Evolutionary conservation across 1,284 basidiomycete genomes (phyloP), one percentile per base, ranked within the genome.

Genomic region (Anthracocystis walkeri): DNA sequence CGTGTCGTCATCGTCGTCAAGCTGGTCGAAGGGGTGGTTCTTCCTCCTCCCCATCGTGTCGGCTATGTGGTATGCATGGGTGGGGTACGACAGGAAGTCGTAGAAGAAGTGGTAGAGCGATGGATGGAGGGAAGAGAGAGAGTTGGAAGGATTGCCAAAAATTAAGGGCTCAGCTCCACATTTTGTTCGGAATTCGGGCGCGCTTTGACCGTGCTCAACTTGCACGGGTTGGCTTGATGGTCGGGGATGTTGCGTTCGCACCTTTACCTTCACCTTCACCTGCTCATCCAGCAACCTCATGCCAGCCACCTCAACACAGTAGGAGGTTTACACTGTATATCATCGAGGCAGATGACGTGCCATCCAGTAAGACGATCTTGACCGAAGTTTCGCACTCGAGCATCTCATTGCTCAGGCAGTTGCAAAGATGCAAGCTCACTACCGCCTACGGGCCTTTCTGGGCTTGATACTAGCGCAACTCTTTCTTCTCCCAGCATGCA

Each of bases 1-100:
- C 23, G 90, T 61, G 23, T 82, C 65, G 2, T 77, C 77, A 23
- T 79, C 78, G 29, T 90, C 78, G 14, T 90, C 78, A 11, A 20
- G 23, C 42, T 63, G 50, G 29, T 56, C 42, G 54, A 31, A 27
- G 4, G 55, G 51, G 38, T 48, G 69, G 65, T 25, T 66, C 70
- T 54, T 77, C 76, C 44, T 82, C 83, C 38, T 82, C 81, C 12
- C 86, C 85, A 31, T 67, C 38, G 31, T 61, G 18, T 49, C 29
- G 6, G 40, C 29, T 29, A 27, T 29, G 41, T 21, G 16, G 42
- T 16, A 12, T 31, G 21, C 58, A 60, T 60, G 29, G 7, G 3
- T 29, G 35, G 21, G 21, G 46, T 3, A 48, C 46, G 27, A 8
- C 46, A 10, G 29, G n/a, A 12, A 21, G 51, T 41, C n/a, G 25